Percentiles rank a stretch among this genome's conserved stretches.
Evolutionary conservation across 345 rosid genomes (phyloP).

Genomic region (Dipteronia dyeriana): DNA sequence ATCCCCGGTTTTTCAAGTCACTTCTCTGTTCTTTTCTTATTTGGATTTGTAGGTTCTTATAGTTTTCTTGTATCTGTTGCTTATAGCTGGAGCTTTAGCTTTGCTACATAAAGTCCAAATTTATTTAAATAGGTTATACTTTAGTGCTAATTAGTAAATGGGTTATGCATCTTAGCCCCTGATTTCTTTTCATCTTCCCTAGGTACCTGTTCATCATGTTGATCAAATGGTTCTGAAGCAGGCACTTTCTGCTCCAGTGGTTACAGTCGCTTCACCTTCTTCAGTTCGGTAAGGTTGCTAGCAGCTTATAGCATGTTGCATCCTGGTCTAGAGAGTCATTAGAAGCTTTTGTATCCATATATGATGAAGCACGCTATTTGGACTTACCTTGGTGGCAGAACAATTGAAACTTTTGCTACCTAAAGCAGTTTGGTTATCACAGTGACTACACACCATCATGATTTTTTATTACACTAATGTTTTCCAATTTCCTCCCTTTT

Average conservation of each 20-base stretch:
- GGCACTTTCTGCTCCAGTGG: conserved; percentile 74
- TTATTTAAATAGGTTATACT: not conserved
- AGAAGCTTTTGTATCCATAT: not conserved
- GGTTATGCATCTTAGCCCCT: conserved; percentile 16
- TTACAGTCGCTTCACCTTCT: conserved; percentile 95
- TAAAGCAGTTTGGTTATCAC: not conserved
- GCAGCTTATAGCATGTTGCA: conserved; percentile 1
- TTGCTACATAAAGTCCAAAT: not conserved
- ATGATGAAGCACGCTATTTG: not conserved
- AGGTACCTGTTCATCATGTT: conserved; percentile 76
- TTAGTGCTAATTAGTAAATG: not conserved
- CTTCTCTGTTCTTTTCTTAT: not conserved
- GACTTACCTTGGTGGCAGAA: not conserved
- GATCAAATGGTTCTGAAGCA: conserved; percentile 55
- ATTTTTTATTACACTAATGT: not conserved
- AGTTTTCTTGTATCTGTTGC: not conserved
- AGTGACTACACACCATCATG: conserved; percentile 7
- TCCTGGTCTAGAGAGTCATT: not conserved
- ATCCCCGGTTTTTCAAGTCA: not conserved
- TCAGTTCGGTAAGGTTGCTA: conserved; percentile 57
- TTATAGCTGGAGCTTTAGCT: not conserved
- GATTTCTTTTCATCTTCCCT: conserved; percentile 25
- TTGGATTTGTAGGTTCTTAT: not conserved
- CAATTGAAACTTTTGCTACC: not conserved
- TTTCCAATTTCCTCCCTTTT: not conserved